A percentile compares a stretch with the other conserved stretches of the same genome.
These are phyloP conservation scores for Alternaria sp. DNA, from an alignment of 2,329 filamentous ascomycete genomes.

Conservation along the genomic window DNA sequence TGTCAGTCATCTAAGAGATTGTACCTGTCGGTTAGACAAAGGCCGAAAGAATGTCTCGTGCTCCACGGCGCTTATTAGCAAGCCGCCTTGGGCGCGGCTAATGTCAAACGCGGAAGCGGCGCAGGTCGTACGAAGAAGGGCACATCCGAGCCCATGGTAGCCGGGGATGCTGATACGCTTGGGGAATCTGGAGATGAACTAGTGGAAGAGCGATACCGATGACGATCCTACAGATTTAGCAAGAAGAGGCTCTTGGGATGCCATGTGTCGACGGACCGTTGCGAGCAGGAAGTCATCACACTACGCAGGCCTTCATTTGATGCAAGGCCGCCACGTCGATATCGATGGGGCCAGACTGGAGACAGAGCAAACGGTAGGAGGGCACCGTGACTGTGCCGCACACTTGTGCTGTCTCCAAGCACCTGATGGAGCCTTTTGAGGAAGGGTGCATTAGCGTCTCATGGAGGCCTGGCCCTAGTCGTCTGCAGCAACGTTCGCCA, in stretches of 20 bases:
- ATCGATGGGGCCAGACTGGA: slow-evolving; percentile 13
- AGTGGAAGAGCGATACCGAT: slow-evolving; percentile 9
- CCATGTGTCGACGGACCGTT: slow-evolving; percentile 5
- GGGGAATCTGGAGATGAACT: slow-evolving; percentile 16
- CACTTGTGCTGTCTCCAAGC: slow-evolving; percentile 22
- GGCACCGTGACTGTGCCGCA: slow-evolving; percentile 21
- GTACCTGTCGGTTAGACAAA: slow-evolving; percentile 10
- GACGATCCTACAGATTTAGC: background rate
- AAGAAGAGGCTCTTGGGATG: slow-evolving; percentile 14
- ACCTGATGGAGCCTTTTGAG: slow-evolving; percentile 25
- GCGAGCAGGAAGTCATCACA: background rate
- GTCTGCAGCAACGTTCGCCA: slow-evolving; percentile 16
- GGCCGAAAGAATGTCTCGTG: slow-evolving; percentile 4
- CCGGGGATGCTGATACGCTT: slow-evolving; percentile 12
- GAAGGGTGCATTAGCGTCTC: slow-evolving; percentile 31
- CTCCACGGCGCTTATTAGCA: slow-evolving; percentile 11
- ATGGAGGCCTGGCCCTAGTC: slow-evolving; percentile 18
- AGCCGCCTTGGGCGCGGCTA: slow-evolving; percentile 21
- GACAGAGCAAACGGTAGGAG: slow-evolving; percentile 23
- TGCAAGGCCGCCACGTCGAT: slow-evolving; percentile 38
- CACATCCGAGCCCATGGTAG: slow-evolving; percentile 22
- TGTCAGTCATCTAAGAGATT: slow-evolving; percentile 7
- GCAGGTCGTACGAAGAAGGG: slow-evolving; percentile 9
- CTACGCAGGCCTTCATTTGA: slow-evolving; percentile 20
- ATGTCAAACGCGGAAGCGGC: slow-evolving; percentile 23